Base-by-base conservation (phyloP, 768 basidiomycete species). In the Arthromyces matolae region DNA sequence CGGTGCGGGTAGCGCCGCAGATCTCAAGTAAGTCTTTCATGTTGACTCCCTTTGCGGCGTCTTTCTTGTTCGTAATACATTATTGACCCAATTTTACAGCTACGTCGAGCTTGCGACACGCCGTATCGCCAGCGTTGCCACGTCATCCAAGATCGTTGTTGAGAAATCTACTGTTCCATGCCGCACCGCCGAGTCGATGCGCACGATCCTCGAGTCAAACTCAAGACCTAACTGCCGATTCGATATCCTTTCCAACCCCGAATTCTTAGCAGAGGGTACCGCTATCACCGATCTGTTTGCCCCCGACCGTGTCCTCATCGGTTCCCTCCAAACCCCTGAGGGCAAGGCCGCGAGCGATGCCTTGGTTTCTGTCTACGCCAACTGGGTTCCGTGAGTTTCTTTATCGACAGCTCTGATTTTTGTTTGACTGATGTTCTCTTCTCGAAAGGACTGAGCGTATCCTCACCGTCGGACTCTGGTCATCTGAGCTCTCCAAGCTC, bases 81-180 rank as follows among this genome's bases (percentile, higher is more conserved):
- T 19, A 14, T 40, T 47, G 47, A 35, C 32, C 36, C 39, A 36
- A 27, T 41, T 10, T 45, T n/a, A 28, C 59, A 98, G 95, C 75
- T 98, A 95, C 69, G 90, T 99, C 53, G 96, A 99, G 63, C 81
- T 88, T 24, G 96, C 95, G 42, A 99, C 96, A 23, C 91, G 96
- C 58, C 89, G 88, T 58, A 98, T 99, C 56, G 96, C 96, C 34
- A 81, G 80, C 35, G 87, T 97, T 48, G 91, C 96, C 38, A 86
- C 75, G 19, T 83, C 88, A 1, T 87, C 83, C 65, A 99, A 99
- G 77, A 98, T 99, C 59, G 96, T 99, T 44, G 94, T 99, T 51
- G 96, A 99, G 65, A 99, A 99, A 70, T 98, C 95, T 13, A 99
- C 96, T 4, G 96, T 99, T 8, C 96, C 96, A 31, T 97, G 93